Conservation (phyloP, 768 basidiomycete genomes). For the Suillus clintonianus region DNA sequence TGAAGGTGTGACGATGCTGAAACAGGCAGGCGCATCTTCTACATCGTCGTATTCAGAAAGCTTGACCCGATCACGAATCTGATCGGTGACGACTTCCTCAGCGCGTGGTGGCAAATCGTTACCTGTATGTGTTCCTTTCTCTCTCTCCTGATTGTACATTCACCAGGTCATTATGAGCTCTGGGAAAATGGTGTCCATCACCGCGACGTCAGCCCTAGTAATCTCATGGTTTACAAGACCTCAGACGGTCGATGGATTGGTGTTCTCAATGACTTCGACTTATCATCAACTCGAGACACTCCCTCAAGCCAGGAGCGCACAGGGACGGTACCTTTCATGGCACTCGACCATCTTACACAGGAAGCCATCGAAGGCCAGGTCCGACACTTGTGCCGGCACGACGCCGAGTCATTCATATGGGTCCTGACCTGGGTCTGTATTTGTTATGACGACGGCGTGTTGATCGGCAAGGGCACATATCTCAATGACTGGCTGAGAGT, state of each 20-base stretch:
- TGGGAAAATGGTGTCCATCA: too few species aligned
- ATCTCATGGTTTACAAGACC: not conserved
- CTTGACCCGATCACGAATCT: too few species aligned
- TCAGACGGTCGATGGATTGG: not conserved
- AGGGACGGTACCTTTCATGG: conserved; percentile 12
- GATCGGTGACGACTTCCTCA: too few species aligned
- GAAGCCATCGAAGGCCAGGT: not conserved
- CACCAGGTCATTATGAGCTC: too few species aligned
- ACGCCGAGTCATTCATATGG: conserved; percentile 1
- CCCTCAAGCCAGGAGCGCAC: conserved; percentile 2
- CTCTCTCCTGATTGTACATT: too few species aligned
- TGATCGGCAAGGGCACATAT: not conserved
- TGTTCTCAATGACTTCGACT: conserved; percentile 13
- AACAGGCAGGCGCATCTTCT: too few species aligned
- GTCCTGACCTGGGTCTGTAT: conserved; percentile 1
- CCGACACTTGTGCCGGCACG: not conserved
- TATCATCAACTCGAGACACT: not conserved
- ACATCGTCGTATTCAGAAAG: too few species aligned
- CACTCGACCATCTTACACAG: conserved; percentile 1
- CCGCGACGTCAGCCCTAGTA: too few species aligned
- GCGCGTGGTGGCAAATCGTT: too few species aligned
- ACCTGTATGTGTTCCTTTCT: too few species aligned
- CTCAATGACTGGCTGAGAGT: not conserved
- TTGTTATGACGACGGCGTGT: not conserved
- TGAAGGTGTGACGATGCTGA: too few species aligned